Conservation (phyloP, 345 rosid genomes). For the Populus davidiana region DNA sequence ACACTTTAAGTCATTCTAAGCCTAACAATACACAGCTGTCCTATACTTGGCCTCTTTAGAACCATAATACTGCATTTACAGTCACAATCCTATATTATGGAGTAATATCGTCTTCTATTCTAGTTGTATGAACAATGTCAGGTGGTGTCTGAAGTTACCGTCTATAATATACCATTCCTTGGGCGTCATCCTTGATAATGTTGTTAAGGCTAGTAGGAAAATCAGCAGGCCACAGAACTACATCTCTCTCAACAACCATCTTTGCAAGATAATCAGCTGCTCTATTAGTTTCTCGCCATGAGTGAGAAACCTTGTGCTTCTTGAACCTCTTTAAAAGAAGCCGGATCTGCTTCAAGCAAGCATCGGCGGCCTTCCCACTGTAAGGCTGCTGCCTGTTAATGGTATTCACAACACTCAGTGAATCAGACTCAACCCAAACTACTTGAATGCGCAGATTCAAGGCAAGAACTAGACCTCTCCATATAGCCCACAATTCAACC, state of each 20-base stretch:
- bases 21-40: neutral
- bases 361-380: slow-evolving; percentile 22
- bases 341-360: slow-evolving; percentile 31
- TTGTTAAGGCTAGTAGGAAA: slow-evolving; percentile 28
- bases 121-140: neutral
- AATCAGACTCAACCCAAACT: slow-evolving; percentile 45
- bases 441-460: slow-evolving; percentile 20
- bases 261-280: slow-evolving; percentile 39
- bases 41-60: neutral
- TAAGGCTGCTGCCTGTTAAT: slow-evolving; percentile 28
- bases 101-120: neutral
- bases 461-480: slow-evolving; percentile 45
- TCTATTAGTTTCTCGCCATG: slow-evolving; percentile 40
- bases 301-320: slow-evolving; percentile 22
- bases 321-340: slow-evolving; percentile 26
- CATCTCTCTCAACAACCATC: slow-evolving; percentile 28
- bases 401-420: slow-evolving; percentile 36
- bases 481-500: slow-evolving; percentile 40
- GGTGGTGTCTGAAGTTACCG: neutral
- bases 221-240: slow-evolving; percentile 30
- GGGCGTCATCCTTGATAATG: slow-evolving; percentile 36
- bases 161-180: slow-evolving; percentile 29
- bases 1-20: neutral
- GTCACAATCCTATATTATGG: neutral
- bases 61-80: neutral